Base-by-base conservation (phyloP, 441 rosid species). In the Erodium chrysanthum region DNA sequence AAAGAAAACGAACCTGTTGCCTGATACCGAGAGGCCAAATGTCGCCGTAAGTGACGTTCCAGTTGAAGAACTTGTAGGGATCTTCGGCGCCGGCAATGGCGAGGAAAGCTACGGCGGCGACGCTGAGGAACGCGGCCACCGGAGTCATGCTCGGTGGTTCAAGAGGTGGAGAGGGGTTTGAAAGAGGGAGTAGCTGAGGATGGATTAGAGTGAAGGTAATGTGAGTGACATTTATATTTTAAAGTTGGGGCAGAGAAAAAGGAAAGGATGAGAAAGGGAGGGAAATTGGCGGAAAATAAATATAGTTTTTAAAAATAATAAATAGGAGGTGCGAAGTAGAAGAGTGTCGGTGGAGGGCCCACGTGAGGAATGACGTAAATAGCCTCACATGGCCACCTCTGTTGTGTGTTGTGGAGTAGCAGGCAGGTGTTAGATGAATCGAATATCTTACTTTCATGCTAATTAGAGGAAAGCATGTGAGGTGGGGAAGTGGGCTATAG, bases 1-100 rank as follows among this genome's bases (percentile, higher is more conserved):
- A 25, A 3, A 25, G 29, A 25, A 25, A 25, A 25, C 29, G 29
- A 25, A 48, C 56, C 56, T 48, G 56, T 48, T 48, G 56, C 20
- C 18, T 48, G 18, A 48, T n/a, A 48, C 56, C 56, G 21, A 48
- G 56, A 15, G 56, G 56, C 56, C 56, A 48, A 15, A 48, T 48
- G 56, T 48, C 56, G 56, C 56, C 56, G 20, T 48, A 48, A 14
- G 56, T 48, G 56, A 48, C 56, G 56, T 48, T 48, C 56, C 56
- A 48, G 56, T 48, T 15, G 56, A 48, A n/a, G 56, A 48, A 48
- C 56, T 17, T n/a, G 56, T 48, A 48, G 18, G 56, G 56, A n/a
- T 48, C 56, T n/a, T 48, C 56, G 17, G 56, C 56, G 17, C 56
- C 56, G 56, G 18, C 56, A 5, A 48, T 48, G 56, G 56, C 56